Evolutionary conservation across 495 filamentous ascomycete genomes (phyloP).

Genomic region (Annulohypoxylon stygium): DNA sequence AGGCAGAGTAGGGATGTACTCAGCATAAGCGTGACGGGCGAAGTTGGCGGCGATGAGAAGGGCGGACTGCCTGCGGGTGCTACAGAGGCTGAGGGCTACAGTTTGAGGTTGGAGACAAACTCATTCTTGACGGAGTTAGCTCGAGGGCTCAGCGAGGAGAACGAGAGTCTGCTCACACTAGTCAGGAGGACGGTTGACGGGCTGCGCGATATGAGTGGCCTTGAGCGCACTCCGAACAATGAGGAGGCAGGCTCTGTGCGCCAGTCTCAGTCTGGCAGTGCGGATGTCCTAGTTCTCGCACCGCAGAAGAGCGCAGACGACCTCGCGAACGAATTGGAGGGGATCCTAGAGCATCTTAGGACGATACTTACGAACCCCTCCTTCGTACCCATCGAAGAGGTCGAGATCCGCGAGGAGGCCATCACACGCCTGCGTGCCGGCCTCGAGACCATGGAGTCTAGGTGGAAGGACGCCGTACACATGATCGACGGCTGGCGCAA

Average conservation of each 20-base stretch:
- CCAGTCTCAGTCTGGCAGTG: conserved; percentile 52
- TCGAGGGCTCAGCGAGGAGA: conserved; percentile 91
- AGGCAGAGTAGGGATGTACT: conserved; percentile 64
- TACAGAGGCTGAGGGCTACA: conserved; percentile 73
- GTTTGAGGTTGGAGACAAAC: conserved; percentile 86
- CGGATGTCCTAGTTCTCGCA: conserved; percentile 61
- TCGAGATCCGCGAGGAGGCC: conserved; percentile 89
- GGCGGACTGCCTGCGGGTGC: conserved; percentile 58
- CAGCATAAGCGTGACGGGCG: conserved; percentile 67
- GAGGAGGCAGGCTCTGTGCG: conserved; percentile 44
- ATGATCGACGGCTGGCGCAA: conserved; percentile 95
- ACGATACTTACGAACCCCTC: conserved; percentile 91
- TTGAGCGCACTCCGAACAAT: conserved; percentile 64
- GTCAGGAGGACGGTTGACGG: conserved; percentile 77
- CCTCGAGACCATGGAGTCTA: conserved; percentile 89
- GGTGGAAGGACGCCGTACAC: conserved; percentile 89
- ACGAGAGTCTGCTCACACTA: conserved; percentile 82
- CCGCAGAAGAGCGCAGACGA: conserved; percentile 73
- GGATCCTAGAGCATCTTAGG: conserved; percentile 81
- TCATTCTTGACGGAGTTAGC: conserved; percentile 91
- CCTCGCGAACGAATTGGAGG: conserved; percentile 77
- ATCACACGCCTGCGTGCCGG: conserved; percentile 83
- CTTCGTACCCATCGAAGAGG: conserved; percentile 95
- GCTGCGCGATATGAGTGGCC: conserved; percentile 82
- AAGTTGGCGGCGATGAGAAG: conserved; percentile 53